Conservation (phyloP, 192 early-diverging fungal species). For the Coemansia sp. region DNA sequence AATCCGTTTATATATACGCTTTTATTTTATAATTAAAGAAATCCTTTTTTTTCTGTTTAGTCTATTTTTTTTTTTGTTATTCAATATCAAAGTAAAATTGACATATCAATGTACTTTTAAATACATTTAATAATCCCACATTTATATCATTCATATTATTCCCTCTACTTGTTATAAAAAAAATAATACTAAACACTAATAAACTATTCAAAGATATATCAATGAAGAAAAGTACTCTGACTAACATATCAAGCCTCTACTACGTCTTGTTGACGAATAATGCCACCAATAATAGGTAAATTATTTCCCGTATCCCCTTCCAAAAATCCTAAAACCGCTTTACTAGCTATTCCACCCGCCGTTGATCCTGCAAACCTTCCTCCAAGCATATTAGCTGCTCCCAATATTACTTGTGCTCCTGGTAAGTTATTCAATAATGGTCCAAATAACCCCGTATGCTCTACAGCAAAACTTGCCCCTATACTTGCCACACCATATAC, state of each 20-base stretch:
- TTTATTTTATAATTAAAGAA: background rate
- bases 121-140: no score
- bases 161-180: no score
- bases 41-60: no score
- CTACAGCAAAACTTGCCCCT: slow-evolving; percentile 40
- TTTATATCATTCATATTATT: no score
- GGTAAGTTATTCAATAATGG: slow-evolving; percentile 35
- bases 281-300: slow-evolving; percentile 35
- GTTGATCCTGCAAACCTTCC: slow-evolving; percentile 41
- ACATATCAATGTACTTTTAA: no score
- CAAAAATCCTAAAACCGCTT: slow-evolving; percentile 18
- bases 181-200: no score
- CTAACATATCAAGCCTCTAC: no score
- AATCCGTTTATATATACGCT: background rate
- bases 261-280: slow-evolving; percentile 34
- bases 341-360: slow-evolving; percentile 32
- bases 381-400: slow-evolving; percentile 30
- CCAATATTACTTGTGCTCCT: slow-evolving; percentile 22
- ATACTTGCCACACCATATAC: slow-evolving; percentile 39
- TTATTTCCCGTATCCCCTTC: slow-evolving; percentile 29
- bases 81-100: no score
- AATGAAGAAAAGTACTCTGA: no score
- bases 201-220: no score
- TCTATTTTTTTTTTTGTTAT: no score
- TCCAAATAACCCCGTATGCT: slow-evolving; percentile 30